phyloP scores from a whole-genome alignment of 768 basidiomycete genomes.

The Russula ochroleuca region DNA sequence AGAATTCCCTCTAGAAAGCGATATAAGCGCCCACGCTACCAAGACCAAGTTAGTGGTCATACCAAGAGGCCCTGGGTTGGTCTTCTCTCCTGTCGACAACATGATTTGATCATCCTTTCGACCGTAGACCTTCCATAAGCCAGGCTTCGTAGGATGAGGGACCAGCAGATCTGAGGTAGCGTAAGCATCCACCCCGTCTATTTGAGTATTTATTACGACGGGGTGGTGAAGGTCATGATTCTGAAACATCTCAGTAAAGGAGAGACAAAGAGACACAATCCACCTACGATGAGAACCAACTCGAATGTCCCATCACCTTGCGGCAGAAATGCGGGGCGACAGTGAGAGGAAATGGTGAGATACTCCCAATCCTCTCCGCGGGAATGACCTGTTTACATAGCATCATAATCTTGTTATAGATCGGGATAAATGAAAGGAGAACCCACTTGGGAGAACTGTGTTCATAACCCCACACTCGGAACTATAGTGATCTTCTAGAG shows the following conservation, averaged over 20 bases:
- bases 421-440: neutral
- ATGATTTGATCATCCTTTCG: slow-evolving; percentile 35
- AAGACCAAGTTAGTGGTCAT: neutral
- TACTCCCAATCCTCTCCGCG: slow-evolving; percentile 31
- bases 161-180: slow-evolving; percentile 43
- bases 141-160: slow-evolving; percentile 42
- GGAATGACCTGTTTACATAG: slow-evolving; percentile 5
- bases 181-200: slow-evolving; percentile 40
- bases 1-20: slow-evolving; percentile 39
- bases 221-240: slow-evolving; percentile 28
- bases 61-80: slow-evolving; percentile 36
- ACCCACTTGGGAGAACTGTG: slow-evolving; percentile 28
- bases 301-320: slow-evolving; percentile 29
- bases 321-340: slow-evolving; percentile 26
- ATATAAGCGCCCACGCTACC: neutral
- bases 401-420: neutral
- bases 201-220: slow-evolving; percentile 34
- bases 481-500: slow-evolving; percentile 14
- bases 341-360: slow-evolving; percentile 26
- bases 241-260: slow-evolving; percentile 18
- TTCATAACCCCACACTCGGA: slow-evolving; percentile 29
- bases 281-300: slow-evolving; percentile 28
- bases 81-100: slow-evolving; percentile 36
- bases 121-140: slow-evolving; percentile 34
- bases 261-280: neutral